Evolutionary conservation across 2,329 filamentous ascomycete species (phyloP), one percentile per base, ranked within the genome.

Genomic region (Capronia coronata): DNA sequence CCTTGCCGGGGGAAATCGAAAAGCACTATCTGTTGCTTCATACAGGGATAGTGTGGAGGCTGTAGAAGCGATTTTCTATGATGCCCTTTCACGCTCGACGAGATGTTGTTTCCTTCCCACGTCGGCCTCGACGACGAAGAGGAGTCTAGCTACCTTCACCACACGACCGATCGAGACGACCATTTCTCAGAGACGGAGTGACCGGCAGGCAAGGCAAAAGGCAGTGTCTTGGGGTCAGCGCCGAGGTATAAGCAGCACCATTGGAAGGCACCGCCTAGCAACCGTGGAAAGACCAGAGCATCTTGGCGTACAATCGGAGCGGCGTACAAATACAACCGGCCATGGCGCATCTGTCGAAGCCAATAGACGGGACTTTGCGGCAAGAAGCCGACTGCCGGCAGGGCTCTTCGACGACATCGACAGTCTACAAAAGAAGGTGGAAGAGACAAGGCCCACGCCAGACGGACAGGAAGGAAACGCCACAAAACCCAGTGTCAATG

Each of bases 401-500:
- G 56, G 49, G 22, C 58, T 58, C 45, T 59, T 58, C 25, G 41
- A 52, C 35, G 59, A 59, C 47, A 37, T 59, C 43, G 41, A 44
- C 14, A 42, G 30, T 8, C 35, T 59, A 7, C 51, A 53, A 25
- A 30, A 55, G 23, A 53, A 54, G 23, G 37, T 52, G 21, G 62
- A 62, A 51, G 57, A 44, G 8, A 27, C 23, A 9, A 41, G 23
- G 10, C 42, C 25, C 10, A 54, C 61, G 40, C 60, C 61, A 16
- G 54, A 61, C 67, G 52, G 73, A 67, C 40, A 75, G 69, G 18
- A 64, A 62, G 44, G 65, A 62, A 30, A 54, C 11, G 43, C 52
- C 16, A 34, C 52, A 13, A 7, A 48, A 29, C 16, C 23, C 10
- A 23, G 30, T 5, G 43, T 58, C 8, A 42, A 55, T 23, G 47